Percentiles rank a stretch among this genome's conserved stretches.
These are phyloP conservation scores for Pseudotulostoma volvatum DNA, from an alignment of 495 filamentous ascomycete genomes.

Conservation along the genomic window DNA sequence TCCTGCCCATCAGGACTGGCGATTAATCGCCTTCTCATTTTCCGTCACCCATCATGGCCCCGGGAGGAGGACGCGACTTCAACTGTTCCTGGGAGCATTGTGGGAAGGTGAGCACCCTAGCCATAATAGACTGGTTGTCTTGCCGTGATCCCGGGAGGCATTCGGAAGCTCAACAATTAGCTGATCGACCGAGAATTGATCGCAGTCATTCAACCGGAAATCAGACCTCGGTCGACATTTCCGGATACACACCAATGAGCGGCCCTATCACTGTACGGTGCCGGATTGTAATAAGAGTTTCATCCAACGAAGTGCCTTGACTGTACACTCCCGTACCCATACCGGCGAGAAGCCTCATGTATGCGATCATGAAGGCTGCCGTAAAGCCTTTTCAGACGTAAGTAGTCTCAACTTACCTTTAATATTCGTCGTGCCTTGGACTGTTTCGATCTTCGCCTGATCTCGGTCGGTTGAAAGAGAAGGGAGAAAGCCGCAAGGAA, in stretches of 20 bases:
- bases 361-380: slow-evolving; percentile 64
- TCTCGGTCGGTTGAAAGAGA: no score
- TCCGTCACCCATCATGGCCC: slow-evolving; percentile 19
- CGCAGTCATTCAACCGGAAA: slow-evolving; percentile 81
- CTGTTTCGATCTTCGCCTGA: no score
- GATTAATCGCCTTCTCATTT: background rate
- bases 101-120: slow-evolving; percentile 22
- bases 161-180: background rate
- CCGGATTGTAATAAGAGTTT: slow-evolving; percentile 72
- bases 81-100: slow-evolving; percentile 32
- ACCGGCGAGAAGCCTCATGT: slow-evolving; percentile 82
- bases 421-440: slow-evolving; percentile 1
- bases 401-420: slow-evolving; percentile 13
- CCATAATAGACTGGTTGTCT: background rate
- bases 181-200: background rate
- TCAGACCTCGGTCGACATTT: slow-evolving; percentile 80
- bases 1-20: background rate
- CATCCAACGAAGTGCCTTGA: slow-evolving; percentile 77
- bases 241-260: slow-evolving; percentile 80
- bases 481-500: no score
- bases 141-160: no score
- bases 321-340: slow-evolving; percentile 73
- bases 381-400: slow-evolving; percentile 78
- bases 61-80: slow-evolving; percentile 29
- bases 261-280: slow-evolving; percentile 58